Conservation (phyloP, 768 basidiomycete species). For the Russula sp. region DNA sequence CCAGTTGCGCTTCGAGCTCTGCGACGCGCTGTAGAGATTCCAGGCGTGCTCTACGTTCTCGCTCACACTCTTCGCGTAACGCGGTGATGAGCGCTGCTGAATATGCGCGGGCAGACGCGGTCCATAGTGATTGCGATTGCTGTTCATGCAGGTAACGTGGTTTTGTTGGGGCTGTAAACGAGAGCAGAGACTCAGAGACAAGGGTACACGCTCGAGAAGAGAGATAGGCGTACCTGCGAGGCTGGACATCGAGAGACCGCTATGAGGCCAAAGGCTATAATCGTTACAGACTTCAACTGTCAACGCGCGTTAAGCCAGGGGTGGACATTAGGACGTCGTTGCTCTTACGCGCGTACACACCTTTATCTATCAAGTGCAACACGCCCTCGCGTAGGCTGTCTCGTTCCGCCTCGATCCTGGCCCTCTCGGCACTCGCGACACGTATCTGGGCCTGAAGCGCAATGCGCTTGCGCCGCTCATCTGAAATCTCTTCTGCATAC, state of each 20-base stretch:
- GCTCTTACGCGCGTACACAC: slow-evolving; percentile 38
- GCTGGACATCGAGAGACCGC: slow-evolving; percentile 13
- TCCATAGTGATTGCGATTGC: slow-evolving; percentile 32
- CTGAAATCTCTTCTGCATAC: slow-evolving; percentile 44
- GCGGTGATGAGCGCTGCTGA: slow-evolving; percentile 45
- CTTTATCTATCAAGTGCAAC: slow-evolving; percentile 54
- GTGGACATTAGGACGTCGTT: neutral
- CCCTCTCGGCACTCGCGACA: slow-evolving; percentile 23
- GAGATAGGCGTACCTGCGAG: slow-evolving; percentile 8
- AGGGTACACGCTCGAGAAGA: too few relatives aligned
- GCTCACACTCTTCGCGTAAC: slow-evolving; percentile 44
- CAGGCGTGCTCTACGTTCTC: slow-evolving; percentile 43
- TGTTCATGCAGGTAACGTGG: slow-evolving; percentile 8
- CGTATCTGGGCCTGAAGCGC: slow-evolving; percentile 42
- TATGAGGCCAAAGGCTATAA: slow-evolving; percentile 29
- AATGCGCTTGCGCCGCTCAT: slow-evolving; percentile 37
- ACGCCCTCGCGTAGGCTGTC: slow-evolving; percentile 57
- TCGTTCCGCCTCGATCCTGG: slow-evolving; percentile 46
- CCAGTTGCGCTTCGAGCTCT: slow-evolving; percentile 51
- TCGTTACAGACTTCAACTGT: slow-evolving; percentile 30
- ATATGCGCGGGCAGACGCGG: slow-evolving; percentile 38
- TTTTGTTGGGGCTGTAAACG: slow-evolving; percentile 10
- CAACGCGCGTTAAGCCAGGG: neutral
- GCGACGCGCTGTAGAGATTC: slow-evolving; percentile 44
- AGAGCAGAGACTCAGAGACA: neutral